Evolutionary conservation across 2,329 filamentous ascomycete genomes (phyloP).

Genomic region (Diaporthe velutina): DNA sequence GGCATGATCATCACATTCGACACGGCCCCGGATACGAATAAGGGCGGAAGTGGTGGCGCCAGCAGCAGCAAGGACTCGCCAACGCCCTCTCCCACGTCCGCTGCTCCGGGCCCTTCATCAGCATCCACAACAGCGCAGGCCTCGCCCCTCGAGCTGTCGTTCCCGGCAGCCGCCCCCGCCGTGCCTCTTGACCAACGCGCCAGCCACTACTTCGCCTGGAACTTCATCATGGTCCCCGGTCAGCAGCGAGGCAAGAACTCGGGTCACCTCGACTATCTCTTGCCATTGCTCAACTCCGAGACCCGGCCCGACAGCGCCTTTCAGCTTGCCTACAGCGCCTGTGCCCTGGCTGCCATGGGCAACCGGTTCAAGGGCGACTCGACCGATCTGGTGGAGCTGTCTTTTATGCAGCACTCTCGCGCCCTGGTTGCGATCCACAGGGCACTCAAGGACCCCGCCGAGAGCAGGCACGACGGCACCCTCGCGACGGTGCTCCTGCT

Average conservation of each 20-base stretch:
- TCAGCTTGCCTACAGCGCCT: conserved; percentile 69
- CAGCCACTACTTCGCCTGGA: conserved; percentile 70
- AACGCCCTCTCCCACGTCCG: conserved; percentile 42
- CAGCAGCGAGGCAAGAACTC: conserved; percentile 58
- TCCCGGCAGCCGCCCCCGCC: conserved; percentile 52
- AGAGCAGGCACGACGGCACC: conserved; percentile 66
- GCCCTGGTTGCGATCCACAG: conserved; percentile 65
- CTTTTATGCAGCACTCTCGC: conserved; percentile 65
- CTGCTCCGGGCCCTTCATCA: conserved; percentile 30
- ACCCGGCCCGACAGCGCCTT: conserved; percentile 59
- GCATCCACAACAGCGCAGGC: conserved; percentile 37
- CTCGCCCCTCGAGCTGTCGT: conserved; percentile 41
- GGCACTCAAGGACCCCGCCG: conserved; percentile 64
- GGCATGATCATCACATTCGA: conserved; percentile 37
- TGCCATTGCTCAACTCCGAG: conserved; percentile 65
- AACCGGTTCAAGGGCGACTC: conserved; percentile 59
- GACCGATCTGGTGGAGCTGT: conserved; percentile 52
- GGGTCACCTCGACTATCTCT: conserved; percentile 70
- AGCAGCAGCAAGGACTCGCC: not conserved
- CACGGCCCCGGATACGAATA: not conserved
- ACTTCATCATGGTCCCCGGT: conserved; percentile 69
- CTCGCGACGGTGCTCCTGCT: conserved; percentile 71
- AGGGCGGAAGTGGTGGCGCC: not conserved
- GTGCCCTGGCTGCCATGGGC: conserved; percentile 68
- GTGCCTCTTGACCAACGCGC: conserved; percentile 68